Conservation (phyloP, 106 monocot genomes). For the Dendrobium huoshanense region DNA sequence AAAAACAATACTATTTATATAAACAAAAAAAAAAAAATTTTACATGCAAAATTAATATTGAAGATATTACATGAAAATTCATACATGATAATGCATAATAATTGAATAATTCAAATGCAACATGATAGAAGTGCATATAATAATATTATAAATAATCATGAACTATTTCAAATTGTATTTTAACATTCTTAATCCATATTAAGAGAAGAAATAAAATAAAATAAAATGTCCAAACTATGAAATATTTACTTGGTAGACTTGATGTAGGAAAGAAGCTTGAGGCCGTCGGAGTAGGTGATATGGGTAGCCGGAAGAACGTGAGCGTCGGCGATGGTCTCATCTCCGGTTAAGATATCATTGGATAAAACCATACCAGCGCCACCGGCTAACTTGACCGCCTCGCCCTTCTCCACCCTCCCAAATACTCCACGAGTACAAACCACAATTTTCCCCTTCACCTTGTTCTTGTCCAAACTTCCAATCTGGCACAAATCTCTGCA, state of each 20-base stretch:
- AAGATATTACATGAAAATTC: too few species aligned
- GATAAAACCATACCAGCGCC: conserved; percentile 35
- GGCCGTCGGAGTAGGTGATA: conserved; percentile 24
- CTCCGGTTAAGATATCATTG: conserved; percentile 17
- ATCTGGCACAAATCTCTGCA: conserved; percentile 21
- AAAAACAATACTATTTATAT: too few species aligned
- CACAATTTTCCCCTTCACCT: conserved; percentile 43
- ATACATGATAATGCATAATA: too few species aligned
- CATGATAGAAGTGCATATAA: too few species aligned
- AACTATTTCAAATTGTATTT: too few species aligned
- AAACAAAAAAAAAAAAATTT: too few species aligned
- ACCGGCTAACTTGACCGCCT: conserved; percentile 20
- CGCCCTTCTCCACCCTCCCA: conserved; percentile 22
- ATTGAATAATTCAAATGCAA: too few species aligned
- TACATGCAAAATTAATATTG: too few species aligned
- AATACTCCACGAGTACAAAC: conserved; percentile 20
- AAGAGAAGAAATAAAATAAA: not conserved
- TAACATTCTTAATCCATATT: too few species aligned
- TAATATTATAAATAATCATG: too few species aligned
- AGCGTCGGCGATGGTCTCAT: conserved; percentile 36
- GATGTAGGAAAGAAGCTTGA: conserved; percentile 26
- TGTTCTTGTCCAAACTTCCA: conserved; percentile 22
- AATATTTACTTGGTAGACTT: conserved; percentile 25
- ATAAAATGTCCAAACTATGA: not conserved
- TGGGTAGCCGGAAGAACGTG: conserved; percentile 36